Base-by-base conservation (phyloP, 768 basidiomycete genomes). In the Strobilomyces dryophilus region DNA sequence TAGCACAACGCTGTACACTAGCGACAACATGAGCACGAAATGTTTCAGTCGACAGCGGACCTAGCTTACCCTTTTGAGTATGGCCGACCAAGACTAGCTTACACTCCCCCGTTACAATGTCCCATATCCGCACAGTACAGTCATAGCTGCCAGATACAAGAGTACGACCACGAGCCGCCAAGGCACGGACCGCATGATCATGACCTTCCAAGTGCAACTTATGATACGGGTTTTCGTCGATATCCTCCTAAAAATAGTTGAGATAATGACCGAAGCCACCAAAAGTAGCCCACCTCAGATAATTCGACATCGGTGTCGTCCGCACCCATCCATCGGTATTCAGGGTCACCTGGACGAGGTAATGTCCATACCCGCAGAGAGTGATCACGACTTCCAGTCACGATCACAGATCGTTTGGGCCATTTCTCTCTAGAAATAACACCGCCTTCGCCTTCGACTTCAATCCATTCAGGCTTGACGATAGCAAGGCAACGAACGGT, bases 141-240 rank as follows among this genome's bases (percentile, higher is more conserved):
- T 99, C 95, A 67, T 98, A 98, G 65, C 93, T 95, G 34, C 95
- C 95, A 24, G 93, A 95, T 17, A 98, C 92, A 40, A 97, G 79
- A 1, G 89, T 91, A 39, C 91, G 78, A 9, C 94, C 94, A 57
- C 93, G 78, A 17, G 92, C 91, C 20, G 93, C 92, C n/a, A 97
- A 75, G 7, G 94, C 92, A 51, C 94, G 82, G 20, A 97, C 92
- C 20, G 94, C 93, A 63, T 91, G 87, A 51, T 88, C 87, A 63
- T 99, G 95, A 0, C 97, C 95, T 64, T 85, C 80, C 2, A 99
- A 79, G 59, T 85, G 82, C 41, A 87, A 73, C 50, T 87, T 79
- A 66, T 98, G 94, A 68, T 89, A 98, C 1, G 97, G 97, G 63
- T 99, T 99, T 51, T 83, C 76, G 20, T 76, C 74, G 2, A 78